Conservation (phyloP, 2,329 filamentous ascomycete species). For the Cyphellophora attinorum region DNA sequence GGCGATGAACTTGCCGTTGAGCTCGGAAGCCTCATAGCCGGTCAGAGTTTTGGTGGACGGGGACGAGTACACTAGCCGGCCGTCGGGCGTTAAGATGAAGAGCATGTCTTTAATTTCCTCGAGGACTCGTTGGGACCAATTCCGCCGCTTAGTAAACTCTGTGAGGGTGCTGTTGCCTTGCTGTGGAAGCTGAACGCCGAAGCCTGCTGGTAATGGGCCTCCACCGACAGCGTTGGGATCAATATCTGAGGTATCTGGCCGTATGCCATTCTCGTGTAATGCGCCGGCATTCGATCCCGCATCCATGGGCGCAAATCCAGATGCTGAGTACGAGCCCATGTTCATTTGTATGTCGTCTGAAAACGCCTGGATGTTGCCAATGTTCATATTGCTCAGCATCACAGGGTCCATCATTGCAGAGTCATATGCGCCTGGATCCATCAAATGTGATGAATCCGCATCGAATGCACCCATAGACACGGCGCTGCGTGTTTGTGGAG, state of each 20-base stretch:
- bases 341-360: conserved; percentile 37
- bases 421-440: conserved; percentile 5
- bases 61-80: conserved; percentile 76
- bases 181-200: conserved; percentile 30
- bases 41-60: conserved; percentile 66
- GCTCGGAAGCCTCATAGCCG: conserved; percentile 61
- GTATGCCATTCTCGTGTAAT: conserved; percentile 16
- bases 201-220: conserved; percentile 46
- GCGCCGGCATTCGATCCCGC: conserved; percentile 2
- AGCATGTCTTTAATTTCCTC: conserved; percentile 84
- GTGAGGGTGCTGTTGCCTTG: conserved; percentile 43
- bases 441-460: not conserved
- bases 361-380: conserved; percentile 29
- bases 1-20: conserved; percentile 66
- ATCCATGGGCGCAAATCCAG: conserved; percentile 4
- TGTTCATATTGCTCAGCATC: conserved; percentile 32
- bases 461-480: not conserved
- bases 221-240: conserved; percentile 39
- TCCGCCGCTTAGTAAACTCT: conserved; percentile 56
- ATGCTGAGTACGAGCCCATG: conserved; percentile 15
- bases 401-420: conserved; percentile 14
- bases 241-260: not conserved
- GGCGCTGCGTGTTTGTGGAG: too few species aligned
- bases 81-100: conserved; percentile 76
- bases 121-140: conserved; percentile 83